A percentile compares a stretch with the other conserved stretches of the same genome.
phyloP scores from a whole-genome alignment of 768 basidiomycete genomes.

The Trametes cingulata region DNA sequence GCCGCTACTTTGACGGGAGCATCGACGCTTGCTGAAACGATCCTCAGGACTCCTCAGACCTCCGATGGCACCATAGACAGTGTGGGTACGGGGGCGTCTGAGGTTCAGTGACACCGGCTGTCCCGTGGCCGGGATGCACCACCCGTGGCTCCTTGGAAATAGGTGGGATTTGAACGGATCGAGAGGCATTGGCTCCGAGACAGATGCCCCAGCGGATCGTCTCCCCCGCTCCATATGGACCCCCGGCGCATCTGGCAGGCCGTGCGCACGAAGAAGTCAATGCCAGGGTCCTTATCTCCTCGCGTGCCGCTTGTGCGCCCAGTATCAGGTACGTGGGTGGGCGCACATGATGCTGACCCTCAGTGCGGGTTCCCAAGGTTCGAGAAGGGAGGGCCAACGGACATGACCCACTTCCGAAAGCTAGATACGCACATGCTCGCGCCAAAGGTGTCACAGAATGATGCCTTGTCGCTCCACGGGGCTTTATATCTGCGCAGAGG shows the following conservation, averaged over 20 bases:
- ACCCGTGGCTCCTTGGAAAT: too few relatives aligned
- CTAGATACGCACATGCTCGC: neutral
- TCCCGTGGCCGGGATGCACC: too few relatives aligned
- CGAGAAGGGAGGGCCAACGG: too few relatives aligned
- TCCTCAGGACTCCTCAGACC: too few relatives aligned
- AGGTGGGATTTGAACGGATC: neutral
- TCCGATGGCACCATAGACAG: too few relatives aligned
- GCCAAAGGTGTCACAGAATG: neutral
- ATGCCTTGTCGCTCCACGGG: too few relatives aligned
- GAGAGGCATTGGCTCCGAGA: too few relatives aligned
- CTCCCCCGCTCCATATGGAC: conserved; percentile 8
- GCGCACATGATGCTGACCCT: neutral
- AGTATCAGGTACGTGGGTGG: neutral
- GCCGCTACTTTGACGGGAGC: neutral
- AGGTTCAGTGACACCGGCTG: too few relatives aligned
- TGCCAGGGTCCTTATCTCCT: conserved; percentile 1
- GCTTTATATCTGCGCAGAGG: conserved; percentile 4
- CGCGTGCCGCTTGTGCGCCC: neutral
- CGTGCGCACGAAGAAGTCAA: neutral
- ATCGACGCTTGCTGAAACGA: neutral
- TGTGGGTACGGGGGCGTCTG: too few relatives aligned
- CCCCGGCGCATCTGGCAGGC: neutral
- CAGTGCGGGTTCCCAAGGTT: too few relatives aligned
- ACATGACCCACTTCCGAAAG: too few relatives aligned
- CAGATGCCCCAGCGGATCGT: neutral